Conservation (phyloP, 495 filamentous ascomycete genomes). For the Aspergillus egyptiacus region DNA sequence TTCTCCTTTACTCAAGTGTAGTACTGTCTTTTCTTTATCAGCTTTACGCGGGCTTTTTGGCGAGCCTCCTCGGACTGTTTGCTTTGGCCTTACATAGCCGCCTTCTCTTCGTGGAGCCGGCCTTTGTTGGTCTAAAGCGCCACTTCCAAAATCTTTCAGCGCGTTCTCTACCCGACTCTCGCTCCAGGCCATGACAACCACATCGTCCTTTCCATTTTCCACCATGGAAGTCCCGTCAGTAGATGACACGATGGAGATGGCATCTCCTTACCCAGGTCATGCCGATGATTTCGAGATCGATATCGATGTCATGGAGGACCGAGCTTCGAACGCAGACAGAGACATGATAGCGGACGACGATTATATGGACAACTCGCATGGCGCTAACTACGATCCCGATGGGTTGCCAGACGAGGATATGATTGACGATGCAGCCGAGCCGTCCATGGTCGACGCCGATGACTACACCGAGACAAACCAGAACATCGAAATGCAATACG, state of each 20-base stretch:
- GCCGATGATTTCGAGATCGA: constrained; percentile 73
- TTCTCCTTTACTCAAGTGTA: background rate
- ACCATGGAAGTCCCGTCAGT: constrained; percentile 38
- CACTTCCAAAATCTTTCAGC: constrained; percentile 19
- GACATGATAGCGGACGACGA: constrained; percentile 57
- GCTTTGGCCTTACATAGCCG: too few species aligned
- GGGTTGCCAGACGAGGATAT: constrained; percentile 43
- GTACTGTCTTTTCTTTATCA: background rate
- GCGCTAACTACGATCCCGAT: constrained; percentile 29
- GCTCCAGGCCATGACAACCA: constrained; percentile 36
- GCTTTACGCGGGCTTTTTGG: too few species aligned
- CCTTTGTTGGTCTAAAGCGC: constrained; percentile 13
- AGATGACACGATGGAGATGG: constrained; percentile 52
- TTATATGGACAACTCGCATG: constrained; percentile 29
- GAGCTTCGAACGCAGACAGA: constrained; percentile 47
- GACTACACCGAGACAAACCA: constrained; percentile 28
- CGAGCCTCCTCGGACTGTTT: too few species aligned
- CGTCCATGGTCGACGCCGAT: constrained; percentile 36
- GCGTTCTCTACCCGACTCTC: constrained; percentile 16
- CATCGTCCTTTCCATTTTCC: constrained; percentile 28
- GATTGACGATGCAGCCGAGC: constrained; percentile 42
- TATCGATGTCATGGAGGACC: constrained; percentile 57
- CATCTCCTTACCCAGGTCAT: constrained; percentile 40
- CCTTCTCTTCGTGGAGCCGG: background rate
- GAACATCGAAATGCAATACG: constrained; percentile 33